A percentile compares a stretch with the other conserved stretches of the same genome.
These are phyloP conservation scores for Heterobasidion occidentale DNA, from an alignment of 1,284 basidiomycete species.

Conservation along the genomic window DNA sequence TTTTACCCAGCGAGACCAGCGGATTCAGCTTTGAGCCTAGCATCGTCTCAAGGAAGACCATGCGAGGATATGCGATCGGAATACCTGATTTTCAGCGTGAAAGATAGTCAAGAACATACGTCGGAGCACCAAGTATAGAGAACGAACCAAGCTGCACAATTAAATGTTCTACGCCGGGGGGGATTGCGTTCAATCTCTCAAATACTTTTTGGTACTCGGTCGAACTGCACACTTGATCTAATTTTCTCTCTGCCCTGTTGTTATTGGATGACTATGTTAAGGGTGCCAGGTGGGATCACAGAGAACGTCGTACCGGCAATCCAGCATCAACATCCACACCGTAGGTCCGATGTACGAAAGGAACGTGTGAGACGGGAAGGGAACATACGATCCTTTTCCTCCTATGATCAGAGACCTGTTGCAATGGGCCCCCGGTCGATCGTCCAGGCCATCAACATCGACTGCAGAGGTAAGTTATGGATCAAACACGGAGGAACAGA, in stretches of 20 bases:
- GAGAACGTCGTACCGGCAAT: constrained; percentile 61
- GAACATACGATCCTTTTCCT: constrained; percentile 67
- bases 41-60: constrained; percentile 82
- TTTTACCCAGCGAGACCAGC: constrained; percentile 61
- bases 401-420: constrained; percentile 74
- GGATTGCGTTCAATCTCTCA: constrained; percentile 47
- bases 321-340: constrained; percentile 68
- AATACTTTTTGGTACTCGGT: constrained; percentile 72
- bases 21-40: constrained; percentile 82
- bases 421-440: constrained; percentile 48
- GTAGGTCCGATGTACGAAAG: constrained; percentile 68
- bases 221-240: constrained; percentile 71
- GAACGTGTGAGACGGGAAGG: constrained; percentile 76
- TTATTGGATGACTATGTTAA: neutral
- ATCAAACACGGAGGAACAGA: neutral
- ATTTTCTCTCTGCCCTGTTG: constrained; percentile 75
- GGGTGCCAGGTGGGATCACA: neutral
- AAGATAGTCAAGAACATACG: neutral
- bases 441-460: constrained; percentile 66
- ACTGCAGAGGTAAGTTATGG: constrained; percentile 29
- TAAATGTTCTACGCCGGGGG: constrained; percentile 68
- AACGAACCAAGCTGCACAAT: constrained; percentile 67
- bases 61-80: constrained; percentile 85
- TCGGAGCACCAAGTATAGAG: neutral
- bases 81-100: constrained; percentile 36